phyloP scores from a whole-genome alignment of 2,329 filamentous ascomycete genomes.

The Blastomyces parvus region DNA sequence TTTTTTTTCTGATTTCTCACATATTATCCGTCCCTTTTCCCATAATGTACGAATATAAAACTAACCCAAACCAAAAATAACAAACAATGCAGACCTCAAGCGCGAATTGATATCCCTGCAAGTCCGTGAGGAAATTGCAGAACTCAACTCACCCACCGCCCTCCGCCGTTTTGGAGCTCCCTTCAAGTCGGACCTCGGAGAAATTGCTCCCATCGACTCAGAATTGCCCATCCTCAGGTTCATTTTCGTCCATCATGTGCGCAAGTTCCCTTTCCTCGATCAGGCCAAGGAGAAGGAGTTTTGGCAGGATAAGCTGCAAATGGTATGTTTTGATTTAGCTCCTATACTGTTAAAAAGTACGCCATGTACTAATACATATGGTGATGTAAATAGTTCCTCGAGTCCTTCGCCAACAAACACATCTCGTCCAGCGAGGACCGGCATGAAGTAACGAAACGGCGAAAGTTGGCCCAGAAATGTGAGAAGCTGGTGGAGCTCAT shows the following conservation, averaged over 20 bases:
- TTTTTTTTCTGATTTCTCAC: too few relatives aligned
- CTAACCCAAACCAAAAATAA: slow-evolving; percentile 1
- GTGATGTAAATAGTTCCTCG: slow-evolving; percentile 62
- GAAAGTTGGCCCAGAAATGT: slow-evolving; percentile 84
- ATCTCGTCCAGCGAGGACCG: slow-evolving; percentile 96
- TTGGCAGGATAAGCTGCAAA: slow-evolving; percentile 96
- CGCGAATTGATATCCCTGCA: slow-evolving; percentile 87
- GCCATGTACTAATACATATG: not conserved
- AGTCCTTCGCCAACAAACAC: slow-evolving; percentile 93
- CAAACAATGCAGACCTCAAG: slow-evolving; percentile 63
- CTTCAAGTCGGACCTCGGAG: slow-evolving; percentile 84
- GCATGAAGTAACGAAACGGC: slow-evolving; percentile 87
- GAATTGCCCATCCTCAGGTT: slow-evolving; percentile 88
- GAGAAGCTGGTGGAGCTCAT: slow-evolving; percentile 96
- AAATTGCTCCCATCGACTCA: slow-evolving; percentile 86
- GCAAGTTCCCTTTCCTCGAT: slow-evolving; percentile 95
- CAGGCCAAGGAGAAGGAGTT: slow-evolving; percentile 98
- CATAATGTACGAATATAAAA: not conserved
- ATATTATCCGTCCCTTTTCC: not conserved
- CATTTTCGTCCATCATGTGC: slow-evolving; percentile 96
- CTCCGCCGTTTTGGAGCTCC: slow-evolving; percentile 91
- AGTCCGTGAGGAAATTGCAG: slow-evolving; percentile 78
- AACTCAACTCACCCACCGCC: slow-evolving; percentile 90
- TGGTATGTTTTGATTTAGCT: slow-evolving; percentile 49
- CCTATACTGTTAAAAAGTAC: not conserved